Percentiles rank a stretch among this genome's conserved stretches.
These are phyloP conservation scores for Myriosclerotinia curreyana DNA, from an alignment of 2,329 filamentous ascomycete species.

Conservation along the genomic window DNA sequence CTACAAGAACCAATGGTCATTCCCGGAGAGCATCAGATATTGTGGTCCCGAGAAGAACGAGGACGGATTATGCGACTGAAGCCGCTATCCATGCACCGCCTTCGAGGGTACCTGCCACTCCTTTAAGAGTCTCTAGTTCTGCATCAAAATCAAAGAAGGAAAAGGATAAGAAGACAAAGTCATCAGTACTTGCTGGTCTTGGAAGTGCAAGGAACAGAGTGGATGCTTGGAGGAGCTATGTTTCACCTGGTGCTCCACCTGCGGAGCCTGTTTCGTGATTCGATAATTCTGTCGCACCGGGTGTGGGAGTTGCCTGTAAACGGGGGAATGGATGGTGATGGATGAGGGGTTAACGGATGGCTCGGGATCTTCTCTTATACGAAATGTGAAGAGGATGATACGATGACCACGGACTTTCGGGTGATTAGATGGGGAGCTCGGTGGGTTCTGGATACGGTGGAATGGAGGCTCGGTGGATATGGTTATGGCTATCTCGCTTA, in stretches of 20 bases:
- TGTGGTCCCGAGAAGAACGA: slow-evolving; percentile 32
- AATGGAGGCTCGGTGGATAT: background rate
- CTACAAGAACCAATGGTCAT: slow-evolving; percentile 24
- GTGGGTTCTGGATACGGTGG: background rate
- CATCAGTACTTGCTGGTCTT: slow-evolving; percentile 34
- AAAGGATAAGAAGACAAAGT: slow-evolving; percentile 12
- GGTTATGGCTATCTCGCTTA: background rate
- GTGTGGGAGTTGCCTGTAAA: background rate
- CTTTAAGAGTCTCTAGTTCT: slow-evolving; percentile 7
- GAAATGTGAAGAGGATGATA: too few relatives aligned
- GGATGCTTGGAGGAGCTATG: slow-evolving; percentile 37
- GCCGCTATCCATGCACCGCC: slow-evolving; percentile 33
- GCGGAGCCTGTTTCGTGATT: slow-evolving; percentile 34
- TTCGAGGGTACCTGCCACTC: slow-evolving; percentile 16
- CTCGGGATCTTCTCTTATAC: background rate
- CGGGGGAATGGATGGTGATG: too few relatives aligned
- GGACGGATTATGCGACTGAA: slow-evolving; percentile 34
- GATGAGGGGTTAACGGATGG: background rate
- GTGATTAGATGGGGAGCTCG: background rate
- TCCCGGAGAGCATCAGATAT: slow-evolving; percentile 28
- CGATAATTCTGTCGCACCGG: background rate
- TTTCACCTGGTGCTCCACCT: slow-evolving; percentile 34
- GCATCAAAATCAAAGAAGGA: background rate
- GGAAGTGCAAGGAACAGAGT: slow-evolving; percentile 34
- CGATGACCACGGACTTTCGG: background rate